Evolutionary conservation across 2,329 filamentous ascomycete genomes (phyloP).

Genomic region (Trichophyton schoenleinii): DNA sequence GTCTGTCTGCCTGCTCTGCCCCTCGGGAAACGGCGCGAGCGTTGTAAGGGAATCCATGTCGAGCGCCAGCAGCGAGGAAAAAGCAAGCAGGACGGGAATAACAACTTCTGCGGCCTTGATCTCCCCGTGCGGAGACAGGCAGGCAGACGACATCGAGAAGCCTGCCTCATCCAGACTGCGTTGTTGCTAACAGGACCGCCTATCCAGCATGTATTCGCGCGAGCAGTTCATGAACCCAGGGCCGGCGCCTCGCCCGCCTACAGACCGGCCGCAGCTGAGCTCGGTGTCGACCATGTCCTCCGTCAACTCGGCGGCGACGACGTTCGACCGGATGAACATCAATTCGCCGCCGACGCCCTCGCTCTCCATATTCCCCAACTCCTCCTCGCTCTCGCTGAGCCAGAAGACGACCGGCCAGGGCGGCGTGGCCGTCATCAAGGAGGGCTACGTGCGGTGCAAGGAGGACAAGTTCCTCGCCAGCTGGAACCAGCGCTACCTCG

Average conservation of each 20-base stretch:
- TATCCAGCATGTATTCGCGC: slow-evolving; percentile 44
- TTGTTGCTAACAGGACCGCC: not conserved
- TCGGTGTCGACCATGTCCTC: slow-evolving; percentile 64
- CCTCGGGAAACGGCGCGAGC: not conserved
- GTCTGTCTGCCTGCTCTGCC: not conserved
- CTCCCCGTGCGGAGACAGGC: no score
- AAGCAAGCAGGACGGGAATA: not conserved
- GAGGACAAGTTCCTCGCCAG: slow-evolving; percentile 67
- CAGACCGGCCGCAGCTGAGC: slow-evolving; percentile 67
- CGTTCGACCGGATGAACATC: slow-evolving; percentile 55
- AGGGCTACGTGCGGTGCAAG: slow-evolving; percentile 48
- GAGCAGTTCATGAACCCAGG: slow-evolving; percentile 91
- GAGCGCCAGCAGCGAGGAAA: not conserved
- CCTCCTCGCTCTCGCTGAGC: slow-evolving; percentile 58
- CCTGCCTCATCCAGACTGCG: not conserved
- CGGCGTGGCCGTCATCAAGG: slow-evolving; percentile 62
- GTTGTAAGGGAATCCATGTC: not conserved
- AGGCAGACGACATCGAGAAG: no score
- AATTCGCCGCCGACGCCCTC: slow-evolving; percentile 48
- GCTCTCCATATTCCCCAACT: slow-evolving; percentile 53
- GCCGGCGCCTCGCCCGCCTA: slow-evolving; percentile 80
- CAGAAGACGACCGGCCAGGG: slow-evolving; percentile 50
- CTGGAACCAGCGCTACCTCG: slow-evolving; percentile 86
- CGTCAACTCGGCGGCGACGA: slow-evolving; percentile 60
- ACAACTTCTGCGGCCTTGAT: no score